Percentiles rank a stretch among this genome's conserved stretches.
These are phyloP conservation scores for Coemansia javaensis DNA, from an alignment of 192 early-diverging fungal genomes.

Conservation along the genomic window DNA sequence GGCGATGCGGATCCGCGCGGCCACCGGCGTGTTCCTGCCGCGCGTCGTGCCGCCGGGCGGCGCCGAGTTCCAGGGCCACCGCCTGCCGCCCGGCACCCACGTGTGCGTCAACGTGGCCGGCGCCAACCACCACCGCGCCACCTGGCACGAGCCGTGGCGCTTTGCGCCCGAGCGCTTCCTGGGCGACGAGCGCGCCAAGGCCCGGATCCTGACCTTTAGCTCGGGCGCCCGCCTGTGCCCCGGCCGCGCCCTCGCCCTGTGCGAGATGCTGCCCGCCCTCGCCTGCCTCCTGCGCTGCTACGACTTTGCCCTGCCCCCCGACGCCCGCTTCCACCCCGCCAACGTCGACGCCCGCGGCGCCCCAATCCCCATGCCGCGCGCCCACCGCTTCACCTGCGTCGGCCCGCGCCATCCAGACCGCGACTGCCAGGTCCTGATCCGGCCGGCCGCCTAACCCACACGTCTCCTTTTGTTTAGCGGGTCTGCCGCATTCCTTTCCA, in stretches of 20 bases:
- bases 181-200: conserved; percentile 1
- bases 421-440: conserved; percentile 13
- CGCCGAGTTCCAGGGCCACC: conserved; percentile 17
- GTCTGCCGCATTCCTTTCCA: too few relatives aligned
- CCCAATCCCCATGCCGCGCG: conserved; percentile 17
- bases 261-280: conserved; percentile 21
- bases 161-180: conserved; percentile 44
- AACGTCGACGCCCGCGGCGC: conserved; percentile 5
- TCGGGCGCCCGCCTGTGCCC: conserved; percentile 29
- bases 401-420: conserved; percentile 18
- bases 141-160: conserved; percentile 8
- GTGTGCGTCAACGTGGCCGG: conserved; percentile 18
- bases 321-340: conserved; percentile 6
- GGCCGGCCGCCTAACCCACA: too few relatives aligned
- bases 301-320: conserved; percentile 8
- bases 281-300: conserved; percentile 27
- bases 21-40: conserved; percentile 12
- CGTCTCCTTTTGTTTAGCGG: too few relatives aligned
- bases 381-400: conserved; percentile 7
- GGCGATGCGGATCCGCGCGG: conserved; percentile 25
- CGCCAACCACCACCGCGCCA: conserved; percentile 10
- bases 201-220: conserved; percentile 20
- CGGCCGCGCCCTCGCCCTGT: conserved; percentile 19
- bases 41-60: conserved; percentile 29
- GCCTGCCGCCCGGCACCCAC: conserved; percentile 22